phyloP scores from a whole-genome alignment of 2,329 filamentous ascomycete genomes.

The Xylariomycetidae sp. region DNA sequence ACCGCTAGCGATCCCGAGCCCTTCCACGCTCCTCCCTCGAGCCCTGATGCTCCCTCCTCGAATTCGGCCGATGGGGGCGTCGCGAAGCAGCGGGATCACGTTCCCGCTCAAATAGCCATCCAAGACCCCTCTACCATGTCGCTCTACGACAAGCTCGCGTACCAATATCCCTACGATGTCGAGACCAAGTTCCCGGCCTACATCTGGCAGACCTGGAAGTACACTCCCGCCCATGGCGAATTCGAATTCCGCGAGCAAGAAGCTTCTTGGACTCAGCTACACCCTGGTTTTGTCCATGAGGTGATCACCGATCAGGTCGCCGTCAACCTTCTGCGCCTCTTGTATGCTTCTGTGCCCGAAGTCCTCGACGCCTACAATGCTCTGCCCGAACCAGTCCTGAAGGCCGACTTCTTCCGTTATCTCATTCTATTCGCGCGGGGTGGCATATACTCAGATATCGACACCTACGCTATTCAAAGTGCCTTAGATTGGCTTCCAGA shows the following conservation, averaged over 20 bases:
- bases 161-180: conserved; percentile 90
- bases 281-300: conserved; percentile 92
- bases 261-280: conserved; percentile 79
- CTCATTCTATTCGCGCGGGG: conserved; percentile 58
- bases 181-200: conserved; percentile 88
- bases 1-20: conserved; percentile 19
- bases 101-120: conserved; percentile 55
- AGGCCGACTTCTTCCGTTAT: conserved; percentile 75
- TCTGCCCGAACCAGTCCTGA: conserved; percentile 67
- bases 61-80: conserved; percentile 8
- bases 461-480: conserved; percentile 78
- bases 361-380: conserved; percentile 71
- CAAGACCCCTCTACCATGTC: conserved; percentile 67
- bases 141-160: conserved; percentile 74
- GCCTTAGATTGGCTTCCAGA: conserved; percentile 83
- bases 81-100: conserved; percentile 17
- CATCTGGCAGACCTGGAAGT: conserved; percentile 99
- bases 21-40: conserved; percentile 18
- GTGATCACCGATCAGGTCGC: conserved; percentile 91
- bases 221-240: conserved; percentile 66
- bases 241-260: conserved; percentile 82
- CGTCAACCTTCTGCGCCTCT: conserved; percentile 70
- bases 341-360: conserved; percentile 79
- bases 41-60: conserved; percentile 17
- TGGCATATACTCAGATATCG: conserved; percentile 81